Conservation (phyloP, 768 basidiomycete genomes). For the Serendipita sp. region DNA sequence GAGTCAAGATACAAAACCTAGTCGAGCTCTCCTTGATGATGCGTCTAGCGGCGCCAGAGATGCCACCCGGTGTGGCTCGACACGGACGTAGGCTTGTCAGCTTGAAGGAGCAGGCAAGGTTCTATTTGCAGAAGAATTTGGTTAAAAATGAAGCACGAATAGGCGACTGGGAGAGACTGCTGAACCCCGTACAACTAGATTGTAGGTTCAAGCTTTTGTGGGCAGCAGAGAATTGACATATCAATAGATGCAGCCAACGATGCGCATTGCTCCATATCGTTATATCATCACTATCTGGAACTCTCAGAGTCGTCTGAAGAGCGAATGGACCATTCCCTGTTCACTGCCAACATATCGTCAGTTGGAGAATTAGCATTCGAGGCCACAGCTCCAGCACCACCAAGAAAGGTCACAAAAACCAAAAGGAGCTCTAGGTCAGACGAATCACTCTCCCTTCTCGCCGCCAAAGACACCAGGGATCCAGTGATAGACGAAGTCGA, state of each 20-base stretch:
- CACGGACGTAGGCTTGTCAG: constrained; percentile 39
- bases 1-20: constrained; percentile 30
- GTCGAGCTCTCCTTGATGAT: constrained; percentile 60
- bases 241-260: constrained; percentile 53
- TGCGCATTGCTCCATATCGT: constrained; percentile 17
- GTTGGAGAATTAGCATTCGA: neutral
- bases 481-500: too few relatives aligned
- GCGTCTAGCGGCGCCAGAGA: constrained; percentile 45
- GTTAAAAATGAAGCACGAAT: constrained; percentile 36
- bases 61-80: too few relatives aligned
- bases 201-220: constrained; percentile 30
- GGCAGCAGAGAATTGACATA: constrained; percentile 10
- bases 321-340: neutral
- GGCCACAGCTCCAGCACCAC: neutral
- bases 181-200: constrained; percentile 33
- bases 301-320: neutral
- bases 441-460: too few relatives aligned
- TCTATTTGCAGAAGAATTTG: constrained; percentile 37
- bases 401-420: too few relatives aligned
- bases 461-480: too few relatives aligned
- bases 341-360: neutral
- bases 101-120: constrained; percentile 5
- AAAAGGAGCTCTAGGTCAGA: neutral
- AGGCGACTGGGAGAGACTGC: constrained; percentile 50
- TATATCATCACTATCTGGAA: neutral